Percentiles rank a stretch among this genome's conserved stretches.
Conservation (phyloP, 2,329 filamentous ascomycete genomes). For the Paecilomyces niveus region DNA sequence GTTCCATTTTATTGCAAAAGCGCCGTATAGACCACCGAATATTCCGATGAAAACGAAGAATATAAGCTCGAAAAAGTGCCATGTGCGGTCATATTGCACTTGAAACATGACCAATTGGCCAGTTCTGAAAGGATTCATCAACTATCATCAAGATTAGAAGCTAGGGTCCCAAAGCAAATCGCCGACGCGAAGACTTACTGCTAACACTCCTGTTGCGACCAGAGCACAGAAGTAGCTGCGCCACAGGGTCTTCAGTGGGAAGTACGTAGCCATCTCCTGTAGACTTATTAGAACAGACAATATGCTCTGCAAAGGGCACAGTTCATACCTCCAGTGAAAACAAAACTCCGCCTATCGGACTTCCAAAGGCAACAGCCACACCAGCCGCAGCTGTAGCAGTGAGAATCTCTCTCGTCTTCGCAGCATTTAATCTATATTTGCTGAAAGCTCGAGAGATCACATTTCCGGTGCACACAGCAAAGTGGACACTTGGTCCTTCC, state of each 20-base stretch:
- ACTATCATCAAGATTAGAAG: conserved; percentile 32
- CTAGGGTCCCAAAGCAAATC: not conserved
- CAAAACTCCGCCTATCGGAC: conserved; percentile 90
- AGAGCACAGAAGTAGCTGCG: conserved; percentile 96
- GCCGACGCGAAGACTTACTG: conserved; percentile 39
- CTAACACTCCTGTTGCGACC: conserved; percentile 84
- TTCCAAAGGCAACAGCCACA: conserved; percentile 93
- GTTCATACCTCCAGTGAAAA: conserved; percentile 71
- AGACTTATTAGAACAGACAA: conserved; percentile 9
- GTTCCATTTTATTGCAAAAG: conserved; percentile 98
- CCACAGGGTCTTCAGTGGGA: conserved; percentile 96
- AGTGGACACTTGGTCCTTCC: conserved; percentile 97
- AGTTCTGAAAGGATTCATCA: conserved; percentile 96
- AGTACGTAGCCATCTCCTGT: conserved; percentile 88
- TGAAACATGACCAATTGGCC: conserved; percentile 99
- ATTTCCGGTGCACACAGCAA: conserved; percentile 94
- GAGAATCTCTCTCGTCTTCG: conserved; percentile 89
- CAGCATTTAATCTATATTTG: conserved; percentile 86
- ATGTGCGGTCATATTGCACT: conserved; percentile 87
- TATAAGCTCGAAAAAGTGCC: conserved; percentile 94
- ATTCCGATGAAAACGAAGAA: conserved; percentile 89
- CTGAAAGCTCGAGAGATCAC: conserved; percentile 89
- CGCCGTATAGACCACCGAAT: conserved; percentile 91
- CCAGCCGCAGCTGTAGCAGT: conserved; percentile 92
- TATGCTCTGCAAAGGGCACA: not conserved